phyloP scores from a whole-genome alignment of 1,284 basidiomycete genomes.

The Ganoderma multipileum region DNA sequence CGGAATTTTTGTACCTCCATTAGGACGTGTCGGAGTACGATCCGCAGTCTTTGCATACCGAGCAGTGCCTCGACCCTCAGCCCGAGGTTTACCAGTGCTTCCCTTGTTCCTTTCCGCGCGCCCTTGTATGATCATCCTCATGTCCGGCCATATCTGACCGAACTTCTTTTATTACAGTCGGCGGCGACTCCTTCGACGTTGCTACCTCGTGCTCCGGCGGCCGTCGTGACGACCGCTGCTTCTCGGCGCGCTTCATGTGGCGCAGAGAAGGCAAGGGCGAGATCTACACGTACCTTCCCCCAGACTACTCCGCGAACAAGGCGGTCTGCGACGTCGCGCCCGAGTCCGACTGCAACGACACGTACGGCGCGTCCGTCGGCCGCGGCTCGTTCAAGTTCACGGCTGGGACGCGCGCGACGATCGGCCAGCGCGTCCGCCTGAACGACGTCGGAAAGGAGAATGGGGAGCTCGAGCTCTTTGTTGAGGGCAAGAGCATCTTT shows the following conservation, averaged over 20 bases:
- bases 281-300: slow-evolving; percentile 65
- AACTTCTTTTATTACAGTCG: slow-evolving; percentile 43
- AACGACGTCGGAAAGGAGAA: slow-evolving; percentile 70
- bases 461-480: slow-evolving; percentile 62
- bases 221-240: slow-evolving; percentile 52
- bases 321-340: slow-evolving; percentile 59
- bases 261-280: slow-evolving; percentile 57
- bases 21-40: too few species aligned
- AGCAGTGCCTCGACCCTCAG: neutral
- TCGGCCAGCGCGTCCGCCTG: slow-evolving; percentile 64
- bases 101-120: neutral
- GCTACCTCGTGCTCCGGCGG: slow-evolving; percentile 61
- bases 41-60: neutral
- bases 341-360: slow-evolving; percentile 62
- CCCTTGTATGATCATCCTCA: neutral
- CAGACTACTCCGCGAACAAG: slow-evolving; percentile 62
- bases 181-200: slow-evolving; percentile 52
- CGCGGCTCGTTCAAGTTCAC: slow-evolving; percentile 74
- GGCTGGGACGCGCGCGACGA: slow-evolving; percentile 65
- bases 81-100: neutral
- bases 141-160: neutral
- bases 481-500: slow-evolving; percentile 65
- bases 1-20: neutral
- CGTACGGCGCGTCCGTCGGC: slow-evolving; percentile 77
- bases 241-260: slow-evolving; percentile 67